A percentile compares a stretch with the other conserved stretches of the same genome.
Evolutionary conservation across 2,329 filamentous ascomycete genomes (phyloP).

Genomic region (Verticillium zaregamsianum): DNA sequence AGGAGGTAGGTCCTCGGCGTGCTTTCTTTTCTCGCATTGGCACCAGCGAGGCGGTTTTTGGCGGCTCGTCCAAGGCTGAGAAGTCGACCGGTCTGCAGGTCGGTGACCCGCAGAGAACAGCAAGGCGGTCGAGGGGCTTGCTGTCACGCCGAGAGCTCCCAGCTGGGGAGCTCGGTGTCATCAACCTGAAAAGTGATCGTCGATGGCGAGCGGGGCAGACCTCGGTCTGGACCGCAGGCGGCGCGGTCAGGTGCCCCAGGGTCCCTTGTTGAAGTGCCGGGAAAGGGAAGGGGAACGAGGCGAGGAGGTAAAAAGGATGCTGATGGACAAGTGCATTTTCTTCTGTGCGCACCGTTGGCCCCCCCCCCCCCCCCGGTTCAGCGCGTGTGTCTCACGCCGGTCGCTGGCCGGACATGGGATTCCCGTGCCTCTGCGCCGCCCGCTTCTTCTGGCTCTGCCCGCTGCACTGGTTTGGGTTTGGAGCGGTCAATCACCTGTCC

Average conservation of each 20-base stretch:
- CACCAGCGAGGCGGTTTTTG: too few species aligned
- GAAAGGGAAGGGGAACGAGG: neutral
- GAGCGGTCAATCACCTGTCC: neutral
- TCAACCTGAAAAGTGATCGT: neutral
- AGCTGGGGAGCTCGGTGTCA: neutral
- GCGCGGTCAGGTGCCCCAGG: neutral
- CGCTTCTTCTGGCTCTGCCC: neutral
- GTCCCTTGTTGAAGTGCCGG: neutral
- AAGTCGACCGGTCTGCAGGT: too few species aligned
- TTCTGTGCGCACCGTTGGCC: neutral
- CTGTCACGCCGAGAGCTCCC: too few species aligned
- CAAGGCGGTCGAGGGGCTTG: too few species aligned
- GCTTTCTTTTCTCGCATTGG: too few species aligned
- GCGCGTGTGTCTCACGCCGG: neutral
- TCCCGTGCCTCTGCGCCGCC: neutral
- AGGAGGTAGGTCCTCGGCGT: too few species aligned
- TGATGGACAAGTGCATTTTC: neutral
- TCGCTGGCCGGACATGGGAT: neutral
- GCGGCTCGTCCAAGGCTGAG: too few species aligned
- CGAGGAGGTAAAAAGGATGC: neutral
- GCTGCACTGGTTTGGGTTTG: neutral
- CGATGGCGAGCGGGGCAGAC: neutral
- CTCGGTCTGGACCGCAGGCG: neutral
- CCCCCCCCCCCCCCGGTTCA: too few species aligned
- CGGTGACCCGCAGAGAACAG: too few species aligned